These are phyloP conservation scores for Aspergillus novoparasiticus DNA, from an alignment of 2,329 filamentous ascomycete species.

Conservation along the genomic window DNA sequence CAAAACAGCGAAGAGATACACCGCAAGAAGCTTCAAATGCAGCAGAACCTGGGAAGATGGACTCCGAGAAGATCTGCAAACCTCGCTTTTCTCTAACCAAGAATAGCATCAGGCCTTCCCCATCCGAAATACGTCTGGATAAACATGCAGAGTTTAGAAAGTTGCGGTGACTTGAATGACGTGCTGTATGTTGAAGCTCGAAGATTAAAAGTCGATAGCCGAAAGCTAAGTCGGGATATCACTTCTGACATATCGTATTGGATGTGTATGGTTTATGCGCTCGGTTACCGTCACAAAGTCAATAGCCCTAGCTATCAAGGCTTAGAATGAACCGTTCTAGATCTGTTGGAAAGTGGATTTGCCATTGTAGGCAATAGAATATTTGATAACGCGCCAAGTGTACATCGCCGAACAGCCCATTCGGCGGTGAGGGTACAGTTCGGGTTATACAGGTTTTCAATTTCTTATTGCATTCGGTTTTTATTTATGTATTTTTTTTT, in stretches of 20 bases:
- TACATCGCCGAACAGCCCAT: background rate
- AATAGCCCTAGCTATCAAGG: background rate
- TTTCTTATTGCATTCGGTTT: too few species aligned
- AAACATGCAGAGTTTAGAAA: background rate
- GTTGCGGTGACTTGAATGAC: background rate
- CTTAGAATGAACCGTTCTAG: background rate
- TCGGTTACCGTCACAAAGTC: background rate
- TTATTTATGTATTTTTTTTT: background rate
- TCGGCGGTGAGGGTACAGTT: background rate
- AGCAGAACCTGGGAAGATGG: background rate
- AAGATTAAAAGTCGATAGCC: conserved; percentile 9
- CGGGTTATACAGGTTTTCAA: background rate
- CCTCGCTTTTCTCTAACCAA: background rate
- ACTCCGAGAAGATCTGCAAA: background rate
- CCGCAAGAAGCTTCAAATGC: background rate
- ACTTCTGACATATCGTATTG: conserved; percentile 5
- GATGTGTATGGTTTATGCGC: background rate
- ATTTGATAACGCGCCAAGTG: conserved; percentile 1
- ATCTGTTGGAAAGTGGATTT: background rate
- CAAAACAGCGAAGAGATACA: background rate
- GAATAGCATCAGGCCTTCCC: background rate
- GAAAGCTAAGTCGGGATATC: background rate
- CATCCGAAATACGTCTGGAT: background rate
- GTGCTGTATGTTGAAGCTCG: background rate
- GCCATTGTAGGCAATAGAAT: background rate